phyloP scores from a whole-genome alignment of 129 eudicot species.

The Artemisia annua region DNA sequence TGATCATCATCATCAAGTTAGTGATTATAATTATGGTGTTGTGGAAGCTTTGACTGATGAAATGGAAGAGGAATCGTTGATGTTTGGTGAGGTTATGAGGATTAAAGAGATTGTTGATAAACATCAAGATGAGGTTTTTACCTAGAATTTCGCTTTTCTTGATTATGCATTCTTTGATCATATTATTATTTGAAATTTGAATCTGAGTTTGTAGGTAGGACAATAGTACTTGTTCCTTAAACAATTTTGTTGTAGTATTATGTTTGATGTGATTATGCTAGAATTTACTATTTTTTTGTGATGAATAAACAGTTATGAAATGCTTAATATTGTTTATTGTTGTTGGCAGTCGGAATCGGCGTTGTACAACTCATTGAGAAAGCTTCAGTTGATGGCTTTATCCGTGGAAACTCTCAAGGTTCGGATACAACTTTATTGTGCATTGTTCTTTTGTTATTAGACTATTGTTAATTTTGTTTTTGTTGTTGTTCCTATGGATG shows the following conservation, averaged over 20 bases:
- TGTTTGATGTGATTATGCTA: neutral
- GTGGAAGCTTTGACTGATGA: constrained; percentile 89
- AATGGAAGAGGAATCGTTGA: constrained; percentile 61
- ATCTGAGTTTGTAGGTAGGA: neutral
- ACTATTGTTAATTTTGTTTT: neutral
- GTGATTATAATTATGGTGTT: constrained; percentile 53
- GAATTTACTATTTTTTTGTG: neutral
- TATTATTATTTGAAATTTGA: neutral
- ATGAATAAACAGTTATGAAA: neutral
- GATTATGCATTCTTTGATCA: neutral
- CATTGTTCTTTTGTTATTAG: neutral
- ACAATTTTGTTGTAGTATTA: neutral
- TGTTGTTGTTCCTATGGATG: constrained; percentile 13
- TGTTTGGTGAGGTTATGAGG: constrained; percentile 67
- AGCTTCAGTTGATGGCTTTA: constrained; percentile 73
- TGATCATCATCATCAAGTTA: constrained; percentile 37
- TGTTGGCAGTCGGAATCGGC: constrained; percentile 58
- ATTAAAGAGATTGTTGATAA: constrained; percentile 68
- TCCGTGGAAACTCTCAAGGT: constrained; percentile 83
- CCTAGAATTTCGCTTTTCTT: neutral
- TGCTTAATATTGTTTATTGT: neutral
- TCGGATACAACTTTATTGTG: constrained; percentile 14
- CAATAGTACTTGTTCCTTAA: neutral
- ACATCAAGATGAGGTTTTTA: constrained; percentile 61
- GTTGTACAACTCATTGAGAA: constrained; percentile 68